Base-by-base conservation (phyloP, 2,329 filamentous ascomycete species). In the Penicillium sp. region DNA sequence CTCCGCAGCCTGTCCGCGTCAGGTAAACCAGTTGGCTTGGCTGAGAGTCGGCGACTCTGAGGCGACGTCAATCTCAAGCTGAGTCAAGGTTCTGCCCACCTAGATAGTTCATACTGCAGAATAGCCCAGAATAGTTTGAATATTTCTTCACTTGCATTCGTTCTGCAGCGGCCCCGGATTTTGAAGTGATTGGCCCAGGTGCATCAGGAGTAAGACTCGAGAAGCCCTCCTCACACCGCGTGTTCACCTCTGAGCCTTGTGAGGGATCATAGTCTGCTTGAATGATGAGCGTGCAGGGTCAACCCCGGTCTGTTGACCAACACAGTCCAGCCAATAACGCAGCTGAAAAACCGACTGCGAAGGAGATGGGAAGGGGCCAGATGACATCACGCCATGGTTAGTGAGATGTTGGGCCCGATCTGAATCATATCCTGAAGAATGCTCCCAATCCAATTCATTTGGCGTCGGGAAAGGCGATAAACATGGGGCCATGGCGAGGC, bases 1-100 rank as follows among this genome's bases (percentile, higher is more conserved):
- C 62, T 61, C 60, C 62, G 61, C 64, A 64, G 61, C 61, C 64
- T 55, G 60, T 15, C 11, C 9, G 11, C 35, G 11, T 41, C 35
- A 41, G 15, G 35, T 41, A 41, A 31, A 13, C 17, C 11, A 29
- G 29, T 57, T 29, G 55, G n/a, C 46, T 23, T 48, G 46, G 46
- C 46, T 50, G 26, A n/a, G 23, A 17, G 46, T 15, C 35, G 35
- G 35, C 35, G 35, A 41, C 35, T 15, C 35, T 41, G 31, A 38
- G 8, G 60, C 46, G 55, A 52, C 35, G 56, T 51, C 35, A 35
- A 44, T 51, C 48, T 50, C 56, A 13, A 26, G 5, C 5, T 41
- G 8, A 3, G 8, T 41, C 35, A 15, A 41, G 35, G 8, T 41
- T 41, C 35, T 41, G 35, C 11, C 11, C 11, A 41, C 19, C 46